phyloP scores from a whole-genome alignment of 2,329 filamentous ascomycete species.

The Hortaea werneckii region DNA sequence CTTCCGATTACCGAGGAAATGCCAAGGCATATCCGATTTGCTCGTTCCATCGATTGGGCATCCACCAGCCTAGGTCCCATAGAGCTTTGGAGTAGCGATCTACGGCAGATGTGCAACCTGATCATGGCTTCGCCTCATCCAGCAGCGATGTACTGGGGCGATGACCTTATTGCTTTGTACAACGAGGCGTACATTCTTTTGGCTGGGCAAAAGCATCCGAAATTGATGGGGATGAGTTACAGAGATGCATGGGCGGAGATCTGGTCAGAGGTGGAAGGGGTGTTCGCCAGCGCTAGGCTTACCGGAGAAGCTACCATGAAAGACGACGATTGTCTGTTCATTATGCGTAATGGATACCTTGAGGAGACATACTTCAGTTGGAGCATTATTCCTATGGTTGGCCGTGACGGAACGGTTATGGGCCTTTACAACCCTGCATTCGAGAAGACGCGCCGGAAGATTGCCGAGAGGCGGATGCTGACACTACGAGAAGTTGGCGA shows the following conservation, averaged over 20 bases:
- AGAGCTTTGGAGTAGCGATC: constrained; percentile 56
- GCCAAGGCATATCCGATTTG: constrained; percentile 62
- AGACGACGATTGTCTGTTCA: constrained; percentile 67
- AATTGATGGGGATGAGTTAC: constrained; percentile 64
- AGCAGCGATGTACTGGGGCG: constrained; percentile 57
- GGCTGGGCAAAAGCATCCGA: constrained; percentile 67
- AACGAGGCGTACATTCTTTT: constrained; percentile 62
- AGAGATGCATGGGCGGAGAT: constrained; percentile 61
- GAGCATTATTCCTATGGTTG: constrained; percentile 61
- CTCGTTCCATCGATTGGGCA: constrained; percentile 62
- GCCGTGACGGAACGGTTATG: constrained; percentile 22
- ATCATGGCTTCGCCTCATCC: constrained; percentile 67
- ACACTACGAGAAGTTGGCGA: constrained; percentile 70
- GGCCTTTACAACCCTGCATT: constrained; percentile 69
- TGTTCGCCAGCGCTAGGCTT: constrained; percentile 56
- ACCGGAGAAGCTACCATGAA: constrained; percentile 76
- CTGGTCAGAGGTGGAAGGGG: constrained; percentile 58
- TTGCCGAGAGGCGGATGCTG: constrained; percentile 70
- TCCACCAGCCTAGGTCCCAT: constrained; percentile 65
- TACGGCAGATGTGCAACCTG: constrained; percentile 69
- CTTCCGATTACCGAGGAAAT: constrained; percentile 54
- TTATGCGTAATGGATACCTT: constrained; percentile 57
- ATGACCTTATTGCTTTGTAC: constrained; percentile 58
- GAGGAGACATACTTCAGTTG: constrained; percentile 79
- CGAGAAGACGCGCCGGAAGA: constrained; percentile 68